Base-by-base conservation (phyloP, 1,284 basidiomycete species). In the Schizophyllum amplum region DNA sequence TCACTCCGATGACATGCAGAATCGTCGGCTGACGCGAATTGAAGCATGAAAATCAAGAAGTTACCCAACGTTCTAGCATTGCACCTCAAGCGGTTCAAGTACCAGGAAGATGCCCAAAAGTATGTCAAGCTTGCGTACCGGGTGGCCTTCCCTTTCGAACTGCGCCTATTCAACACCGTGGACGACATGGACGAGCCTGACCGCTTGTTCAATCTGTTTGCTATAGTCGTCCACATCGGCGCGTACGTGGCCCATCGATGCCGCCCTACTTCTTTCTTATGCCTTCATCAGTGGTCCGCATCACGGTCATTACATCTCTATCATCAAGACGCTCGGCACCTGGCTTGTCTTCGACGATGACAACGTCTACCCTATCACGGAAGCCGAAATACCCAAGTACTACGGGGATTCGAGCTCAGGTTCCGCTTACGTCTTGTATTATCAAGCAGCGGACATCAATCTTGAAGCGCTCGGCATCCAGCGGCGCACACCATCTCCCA, bases 281-380 rank as follows among this genome's bases (percentile, higher is more conserved):
- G n/a, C n/a, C n/a, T n/a, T n/a, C n/a, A n/a, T 5, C 69, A 96
- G 93, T 64, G 94, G 95, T 1, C 93, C 94, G 20, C 89, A 97
- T 66, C 96, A 98, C 67, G 96, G 96, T 0, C 96, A 99, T 75
- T 99, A 99, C 70, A 87, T 99, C 61, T 92, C 95, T 60, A 88
- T 98, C 63, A 87, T 98, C 69, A 93, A 92, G 69, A 90, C 92
- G 1, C 78, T 80, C 60, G 89, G 87, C 27, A 75, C 81, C 33
- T 99, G 96, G 96, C 80, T 94, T 57, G 79, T 97, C 54, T 99
- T 98, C 67, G 97, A 99, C 72, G 97, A 99, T 70, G 93, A 97
- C 65, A 89, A 83, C 55, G 92, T 98, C 55, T 88, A 88, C 51
- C 77, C 87, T 5, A 90, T 99, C 67, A 84, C 90, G 62, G 95